These are phyloP conservation scores for Terfezia boudieri DNA, from an alignment of 495 filamentous ascomycete genomes.

Conservation along the genomic window DNA sequence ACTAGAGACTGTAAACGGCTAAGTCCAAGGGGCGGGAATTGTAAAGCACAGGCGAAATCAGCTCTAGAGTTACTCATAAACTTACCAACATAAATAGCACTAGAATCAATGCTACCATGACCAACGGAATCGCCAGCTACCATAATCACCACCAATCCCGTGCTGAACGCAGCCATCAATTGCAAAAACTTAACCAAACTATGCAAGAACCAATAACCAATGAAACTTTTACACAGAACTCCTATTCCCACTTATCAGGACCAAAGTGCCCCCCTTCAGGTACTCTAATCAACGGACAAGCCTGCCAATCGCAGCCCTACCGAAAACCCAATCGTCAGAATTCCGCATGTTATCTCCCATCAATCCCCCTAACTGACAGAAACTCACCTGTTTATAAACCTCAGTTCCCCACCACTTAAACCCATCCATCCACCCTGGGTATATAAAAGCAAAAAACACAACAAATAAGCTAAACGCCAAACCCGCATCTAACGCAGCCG, in stretches of 20 bases:
- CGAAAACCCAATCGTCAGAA: no score
- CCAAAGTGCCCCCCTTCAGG: slow-evolving; percentile 34
- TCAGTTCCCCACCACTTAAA: slow-evolving; percentile 62
- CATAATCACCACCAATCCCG: no score
- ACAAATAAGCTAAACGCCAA: slow-evolving; percentile 57
- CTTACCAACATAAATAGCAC: no score
- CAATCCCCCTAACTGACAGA: no score
- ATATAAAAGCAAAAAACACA: slow-evolving; percentile 63
- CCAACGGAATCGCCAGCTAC: no score
- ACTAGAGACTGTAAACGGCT: no score
- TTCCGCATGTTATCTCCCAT: no score
- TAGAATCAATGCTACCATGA: no score
- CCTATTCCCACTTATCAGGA: slow-evolving; percentile 27
- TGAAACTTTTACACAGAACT: background rate
- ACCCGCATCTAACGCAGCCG: slow-evolving; percentile 60
- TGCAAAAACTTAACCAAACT: background rate
- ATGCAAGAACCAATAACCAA: background rate
- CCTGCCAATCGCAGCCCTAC: slow-evolving; percentile 40
- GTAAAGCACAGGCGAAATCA: no score
- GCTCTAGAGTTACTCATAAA: no score
- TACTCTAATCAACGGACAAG: slow-evolving; percentile 32
- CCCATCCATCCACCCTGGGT: slow-evolving; percentile 39
- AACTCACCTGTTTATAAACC: slow-evolving; percentile 29
- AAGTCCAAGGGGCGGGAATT: no score
- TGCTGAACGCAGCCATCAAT: background rate